phyloP scores from a whole-genome alignment of 495 filamentous ascomycete genomes.

The Glonium stellatum region DNA sequence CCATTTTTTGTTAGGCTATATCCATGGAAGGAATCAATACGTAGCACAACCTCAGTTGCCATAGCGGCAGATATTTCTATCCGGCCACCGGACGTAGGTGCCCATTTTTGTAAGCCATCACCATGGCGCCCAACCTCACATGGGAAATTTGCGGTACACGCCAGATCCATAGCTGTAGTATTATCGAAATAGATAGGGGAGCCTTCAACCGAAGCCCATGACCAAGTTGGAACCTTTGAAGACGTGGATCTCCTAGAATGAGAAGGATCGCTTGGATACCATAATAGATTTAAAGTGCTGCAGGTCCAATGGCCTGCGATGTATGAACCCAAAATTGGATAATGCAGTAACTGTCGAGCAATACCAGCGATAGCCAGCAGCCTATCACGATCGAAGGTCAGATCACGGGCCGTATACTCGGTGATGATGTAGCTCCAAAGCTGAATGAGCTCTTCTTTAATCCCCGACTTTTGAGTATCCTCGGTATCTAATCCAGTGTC shows the following conservation, averaged over 20 bases:
- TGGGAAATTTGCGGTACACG: conserved; percentile 18
- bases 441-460: conserved; percentile 15
- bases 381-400: conserved; percentile 31
- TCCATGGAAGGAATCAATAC: conserved; percentile 4
- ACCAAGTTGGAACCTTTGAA: conserved; percentile 21
- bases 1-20: conserved; percentile 16
- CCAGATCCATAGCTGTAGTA: conserved; percentile 22
- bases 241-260: conserved; percentile 6
- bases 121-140: conserved; percentile 5
- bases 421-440: conserved; percentile 28
- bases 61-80: conserved; percentile 19
- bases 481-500: conserved; percentile 9
- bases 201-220: conserved; percentile 26
- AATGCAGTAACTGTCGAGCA: conserved; percentile 21
- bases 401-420: conserved; percentile 19
- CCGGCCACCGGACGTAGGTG: conserved; percentile 10
- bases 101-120: conserved; percentile 4
- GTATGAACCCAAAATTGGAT: conserved; percentile 26
- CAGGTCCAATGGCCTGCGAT: conserved; percentile 36
- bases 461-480: neutral
- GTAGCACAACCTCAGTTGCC: conserved; percentile 19
- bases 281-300: conserved; percentile 21
- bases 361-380: conserved; percentile 34
- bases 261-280: conserved; percentile 21
- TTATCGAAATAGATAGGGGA: conserved; percentile 26